Percentiles rank a stretch among this genome's conserved stretches.
Conservation (phyloP, 2,329 filamentous ascomycete species). For the Alternaria incomplexa region DNA sequence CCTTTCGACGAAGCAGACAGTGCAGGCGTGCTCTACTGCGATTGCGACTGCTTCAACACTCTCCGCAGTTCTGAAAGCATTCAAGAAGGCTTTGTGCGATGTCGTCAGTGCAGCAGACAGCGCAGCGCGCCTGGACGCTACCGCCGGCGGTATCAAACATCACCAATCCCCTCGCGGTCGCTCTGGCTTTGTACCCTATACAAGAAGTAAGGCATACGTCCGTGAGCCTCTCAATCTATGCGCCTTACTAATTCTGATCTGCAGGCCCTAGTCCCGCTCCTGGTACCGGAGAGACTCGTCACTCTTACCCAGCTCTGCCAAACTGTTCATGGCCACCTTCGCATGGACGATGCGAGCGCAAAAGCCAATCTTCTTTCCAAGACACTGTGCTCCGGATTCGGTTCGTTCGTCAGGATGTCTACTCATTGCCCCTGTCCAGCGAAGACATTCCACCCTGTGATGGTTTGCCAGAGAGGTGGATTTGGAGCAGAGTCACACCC, state of each 20-base stretch:
- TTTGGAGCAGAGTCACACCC: conserved; percentile 17
- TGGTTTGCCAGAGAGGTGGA: conserved; percentile 3
- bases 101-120: background rate
- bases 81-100: background rate
- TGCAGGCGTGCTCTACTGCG: background rate
- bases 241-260: background rate
- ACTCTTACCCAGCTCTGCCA: conserved; percentile 7
- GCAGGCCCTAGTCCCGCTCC: conserved; percentile 7
- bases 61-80: background rate
- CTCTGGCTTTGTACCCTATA: conserved; percentile 9
- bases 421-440: conserved; percentile 8
- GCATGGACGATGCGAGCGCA: conserved; percentile 5
- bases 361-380: conserved; percentile 15
- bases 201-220: conserved; percentile 6
- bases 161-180: background rate
- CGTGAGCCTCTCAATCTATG: background rate
- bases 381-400: conserved; percentile 14
- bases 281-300: conserved; percentile 7
- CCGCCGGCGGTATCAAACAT: conserved; percentile 4
- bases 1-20: background rate
- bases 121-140: conserved; percentile 1
- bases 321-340: conserved; percentile 5
- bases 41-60: background rate
- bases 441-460: background rate
- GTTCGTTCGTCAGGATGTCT: background rate